Percentiles rank a stretch among this genome's conserved stretches.
Conservation (phyloP, 2,329 filamentous ascomycete genomes). For the Cordyceps cicadae region DNA sequence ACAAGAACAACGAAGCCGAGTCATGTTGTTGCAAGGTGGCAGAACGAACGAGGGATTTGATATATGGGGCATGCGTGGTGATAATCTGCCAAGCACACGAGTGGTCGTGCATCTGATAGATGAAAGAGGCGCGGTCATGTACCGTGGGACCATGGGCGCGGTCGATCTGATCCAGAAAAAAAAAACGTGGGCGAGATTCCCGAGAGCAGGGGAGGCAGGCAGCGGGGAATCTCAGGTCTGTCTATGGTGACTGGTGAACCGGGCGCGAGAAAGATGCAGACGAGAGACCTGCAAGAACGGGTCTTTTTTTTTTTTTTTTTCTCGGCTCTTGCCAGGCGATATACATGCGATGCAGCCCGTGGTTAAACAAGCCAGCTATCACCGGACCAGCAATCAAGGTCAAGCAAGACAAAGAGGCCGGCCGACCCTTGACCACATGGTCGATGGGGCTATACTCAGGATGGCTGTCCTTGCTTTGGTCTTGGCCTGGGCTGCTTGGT, state of each 20-base stretch:
- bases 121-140: not conserved
- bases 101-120: not conserved
- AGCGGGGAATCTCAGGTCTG: not conserved
- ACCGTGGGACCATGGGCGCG: not conserved
- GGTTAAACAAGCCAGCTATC: not conserved
- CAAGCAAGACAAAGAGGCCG: no score
- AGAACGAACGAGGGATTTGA: not conserved
- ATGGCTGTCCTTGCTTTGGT: no score
- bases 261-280: not conserved
- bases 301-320: not conserved
- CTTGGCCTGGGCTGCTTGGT: no score
- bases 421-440: no score
- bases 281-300: not conserved
- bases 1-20: not conserved
- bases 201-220: not conserved
- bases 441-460: no score
- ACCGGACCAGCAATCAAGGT: no score
- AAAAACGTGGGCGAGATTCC: not conserved
- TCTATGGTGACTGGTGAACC: not conserved
- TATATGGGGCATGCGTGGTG: not conserved
- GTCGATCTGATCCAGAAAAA: not conserved
- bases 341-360: not conserved
- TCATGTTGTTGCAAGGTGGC: not conserved
- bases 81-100: not conserved
- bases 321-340: not conserved